A percentile compares a stretch with the other conserved stretches of the same genome.
phyloP scores from a whole-genome alignment of 2,329 filamentous ascomycete species.

The Diaporthe amygdali region DNA sequence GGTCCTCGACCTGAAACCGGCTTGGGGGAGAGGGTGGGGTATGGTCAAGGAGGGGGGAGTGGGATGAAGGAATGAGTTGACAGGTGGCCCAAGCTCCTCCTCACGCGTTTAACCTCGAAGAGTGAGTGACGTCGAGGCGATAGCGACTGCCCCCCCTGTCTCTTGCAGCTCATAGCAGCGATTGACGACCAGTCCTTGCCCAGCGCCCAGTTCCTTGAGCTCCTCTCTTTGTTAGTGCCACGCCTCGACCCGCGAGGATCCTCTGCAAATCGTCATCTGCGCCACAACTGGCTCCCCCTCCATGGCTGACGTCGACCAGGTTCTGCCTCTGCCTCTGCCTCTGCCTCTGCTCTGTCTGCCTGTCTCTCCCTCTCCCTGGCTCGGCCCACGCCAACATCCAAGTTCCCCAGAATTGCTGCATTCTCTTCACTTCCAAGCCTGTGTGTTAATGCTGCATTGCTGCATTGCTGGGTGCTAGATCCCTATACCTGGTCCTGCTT shows the following conservation, averaged over 20 bases:
- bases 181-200: background rate
- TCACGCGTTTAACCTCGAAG: background rate
- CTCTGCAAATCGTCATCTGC: constrained; percentile 22
- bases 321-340: background rate
- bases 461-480: background rate
- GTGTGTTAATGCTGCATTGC: background rate
- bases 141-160: too few species aligned
- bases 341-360: background rate
- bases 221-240: background rate
- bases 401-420: background rate
- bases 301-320: constrained; percentile 19
- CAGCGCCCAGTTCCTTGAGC: background rate
- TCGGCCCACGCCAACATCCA: background rate
- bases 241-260: background rate
- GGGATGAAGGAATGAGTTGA: background rate
- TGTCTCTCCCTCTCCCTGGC: background rate
- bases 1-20: background rate
- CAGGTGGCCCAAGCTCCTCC: constrained; percentile 12
- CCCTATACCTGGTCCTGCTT: background rate
- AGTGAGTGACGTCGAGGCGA: constrained; percentile 1
- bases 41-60: too few species aligned
- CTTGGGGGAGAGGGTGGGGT: background rate
- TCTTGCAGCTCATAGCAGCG: background rate
- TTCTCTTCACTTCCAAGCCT: background rate
- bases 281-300: constrained; percentile 12